Percentiles rank a stretch among this genome's conserved stretches.
phyloP scores from a whole-genome alignment of 2,329 filamentous ascomycete genomes.

The Ceratocystis diversiconidia region DNA sequence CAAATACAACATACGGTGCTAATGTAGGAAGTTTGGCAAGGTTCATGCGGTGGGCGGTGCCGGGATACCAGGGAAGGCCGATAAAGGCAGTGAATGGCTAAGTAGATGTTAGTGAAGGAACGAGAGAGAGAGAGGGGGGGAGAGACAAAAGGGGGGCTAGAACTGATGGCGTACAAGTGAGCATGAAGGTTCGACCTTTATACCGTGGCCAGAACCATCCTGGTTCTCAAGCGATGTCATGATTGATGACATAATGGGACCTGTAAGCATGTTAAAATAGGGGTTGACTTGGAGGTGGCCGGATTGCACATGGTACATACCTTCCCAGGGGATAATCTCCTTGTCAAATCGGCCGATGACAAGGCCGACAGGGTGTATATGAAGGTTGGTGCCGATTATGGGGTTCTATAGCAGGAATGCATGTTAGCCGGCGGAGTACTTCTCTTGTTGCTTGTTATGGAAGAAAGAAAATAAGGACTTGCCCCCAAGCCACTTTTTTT shows the following conservation, averaged over 20 bases:
- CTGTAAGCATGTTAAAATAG: conserved; percentile 26
- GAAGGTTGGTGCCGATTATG: conserved; percentile 68
- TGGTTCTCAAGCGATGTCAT: conserved; percentile 67
- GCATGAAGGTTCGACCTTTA: conserved; percentile 61
- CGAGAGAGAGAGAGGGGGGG: conserved; percentile 3
- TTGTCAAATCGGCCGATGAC: conserved; percentile 51
- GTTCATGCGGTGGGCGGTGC: conserved; percentile 15
- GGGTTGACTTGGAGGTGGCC: background rate
- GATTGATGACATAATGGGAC: conserved; percentile 65
- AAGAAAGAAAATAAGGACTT: conserved; percentile 20
- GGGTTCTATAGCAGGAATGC: conserved; percentile 39
- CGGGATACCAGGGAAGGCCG: background rate
- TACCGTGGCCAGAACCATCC: conserved; percentile 66
- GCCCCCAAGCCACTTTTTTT: conserved; percentile 62
- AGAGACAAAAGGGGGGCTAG: conserved; percentile 19
- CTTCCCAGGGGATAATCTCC: conserved; percentile 56
- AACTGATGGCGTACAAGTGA: conserved; percentile 44
- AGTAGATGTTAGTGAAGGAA: background rate
- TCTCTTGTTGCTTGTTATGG: background rate
- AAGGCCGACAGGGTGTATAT: conserved; percentile 60
- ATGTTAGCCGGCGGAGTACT: conserved; percentile 17
- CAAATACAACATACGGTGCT: conserved; percentile 50
- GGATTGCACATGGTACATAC: conserved; percentile 21
- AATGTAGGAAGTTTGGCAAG: conserved; percentile 17
- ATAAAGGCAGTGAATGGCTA: background rate